Evolutionary conservation across 2,329 filamentous ascomycete species (phyloP), one percentile per base, ranked within the genome.

Genomic region (Aspergillus amoenus): DNA sequence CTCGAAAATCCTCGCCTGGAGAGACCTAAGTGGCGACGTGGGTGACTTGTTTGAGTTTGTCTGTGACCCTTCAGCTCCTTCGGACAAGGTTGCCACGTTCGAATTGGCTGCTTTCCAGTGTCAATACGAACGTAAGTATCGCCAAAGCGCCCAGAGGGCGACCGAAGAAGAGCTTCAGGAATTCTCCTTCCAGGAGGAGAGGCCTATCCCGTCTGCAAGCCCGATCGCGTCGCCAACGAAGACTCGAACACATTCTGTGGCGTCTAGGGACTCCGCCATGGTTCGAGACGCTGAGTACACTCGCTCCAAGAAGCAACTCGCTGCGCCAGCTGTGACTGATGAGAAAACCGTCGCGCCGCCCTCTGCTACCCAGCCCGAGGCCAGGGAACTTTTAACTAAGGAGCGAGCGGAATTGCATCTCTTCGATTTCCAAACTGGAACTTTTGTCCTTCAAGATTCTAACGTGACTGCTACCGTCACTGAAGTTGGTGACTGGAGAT

Each of bases 11-110:
- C 84, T 99, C 62, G 93, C 93, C 58, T 99, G 94, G 94, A 88
- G 89, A 65, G 94, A 99, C 71, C 78, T 97, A 59, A 97, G 92
- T 67, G 94, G 94, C 56, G 94, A 99, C 79, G 83, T 86, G 32
- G 93, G 92, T 53, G 94, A 99, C 75, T 83, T 97, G n/a, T 99
- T 91, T 82, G 93, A 99, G 74, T 99, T 97, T 71, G 90, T 99
- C 62, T 97, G 93, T 78, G 94, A 97, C 76, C 74, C 81, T 40
- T 87, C 87, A 12, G 84, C 89, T 42, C 80, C 86, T 27, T 78
- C 86, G 3, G 82, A 86, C 47, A 89, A 93, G 66, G 88, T 94
- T 22, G 82, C 88, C 45, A 85, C 88, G 15, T 97, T 99, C 73
- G 86, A 93, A 69, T 82, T 88, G 53, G 87, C 91, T 52, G 90